These are phyloP conservation scores for Fagopyrum esculentum DNA, from an alignment of 148 eudicot genomes.

Conservation along the genomic window DNA sequence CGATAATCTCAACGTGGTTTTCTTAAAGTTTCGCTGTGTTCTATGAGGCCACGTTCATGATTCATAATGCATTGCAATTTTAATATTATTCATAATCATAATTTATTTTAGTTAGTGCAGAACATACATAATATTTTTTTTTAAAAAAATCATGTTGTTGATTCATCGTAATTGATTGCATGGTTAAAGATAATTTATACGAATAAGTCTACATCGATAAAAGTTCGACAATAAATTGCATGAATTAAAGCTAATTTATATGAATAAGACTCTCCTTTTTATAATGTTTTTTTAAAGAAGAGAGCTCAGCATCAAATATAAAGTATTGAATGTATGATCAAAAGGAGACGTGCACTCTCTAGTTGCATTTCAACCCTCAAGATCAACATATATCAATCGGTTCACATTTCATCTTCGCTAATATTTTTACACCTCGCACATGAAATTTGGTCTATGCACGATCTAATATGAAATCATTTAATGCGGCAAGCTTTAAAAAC, in stretches of 20 bases:
- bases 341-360: background rate
- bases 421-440: background rate
- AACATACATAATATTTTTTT: too few species aligned
- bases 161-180: too few species aligned
- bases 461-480: background rate
- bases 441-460: background rate
- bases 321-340: background rate
- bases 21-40: too few species aligned
- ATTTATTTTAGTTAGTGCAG: too few species aligned
- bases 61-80: too few species aligned
- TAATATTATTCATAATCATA: too few species aligned
- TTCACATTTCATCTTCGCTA: background rate
- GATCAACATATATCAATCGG: background rate
- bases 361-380: background rate
- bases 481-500: too few species aligned
- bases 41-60: too few species aligned
- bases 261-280: background rate
- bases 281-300: background rate
- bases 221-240: background rate
- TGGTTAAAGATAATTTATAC: too few species aligned
- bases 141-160: too few species aligned
- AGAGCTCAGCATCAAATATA: slow-evolving; percentile 6
- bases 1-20: too few species aligned
- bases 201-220: background rate
- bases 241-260: background rate